These are phyloP conservation scores for Plasmopara viticola DNA, from an alignment of 352 stramenopile species.

Conservation along the genomic window DNA sequence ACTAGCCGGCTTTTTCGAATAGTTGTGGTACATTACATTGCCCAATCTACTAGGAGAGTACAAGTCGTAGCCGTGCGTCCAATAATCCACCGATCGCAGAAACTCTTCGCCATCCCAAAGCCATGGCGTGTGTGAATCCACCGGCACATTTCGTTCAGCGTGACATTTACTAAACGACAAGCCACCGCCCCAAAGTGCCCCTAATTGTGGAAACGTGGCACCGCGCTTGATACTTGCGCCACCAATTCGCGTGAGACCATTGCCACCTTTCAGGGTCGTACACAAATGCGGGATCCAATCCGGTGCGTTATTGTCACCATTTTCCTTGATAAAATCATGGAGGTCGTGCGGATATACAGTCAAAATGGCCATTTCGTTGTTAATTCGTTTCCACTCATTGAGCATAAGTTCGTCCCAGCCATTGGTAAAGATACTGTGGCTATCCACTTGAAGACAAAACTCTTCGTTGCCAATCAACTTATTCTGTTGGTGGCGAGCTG, in stretches of 20 bases:
- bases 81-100: constrained; percentile 43
- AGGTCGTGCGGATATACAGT: constrained; percentile 79
- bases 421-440: constrained; percentile 82
- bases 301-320: constrained; percentile 61
- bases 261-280: constrained; percentile 53
- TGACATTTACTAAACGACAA: constrained; percentile 78
- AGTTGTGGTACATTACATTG: constrained; percentile 62
- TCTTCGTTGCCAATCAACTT: constrained; percentile 60
- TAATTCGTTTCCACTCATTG: constrained; percentile 51
- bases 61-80: constrained; percentile 59
- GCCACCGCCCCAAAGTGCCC: constrained; percentile 57
- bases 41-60: constrained; percentile 44
- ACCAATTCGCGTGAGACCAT: constrained; percentile 52
- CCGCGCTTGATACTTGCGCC: constrained; percentile 67
- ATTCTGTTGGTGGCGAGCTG: constrained; percentile 68
- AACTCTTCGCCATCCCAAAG: constrained; percentile 63
- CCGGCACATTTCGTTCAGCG: constrained; percentile 50
- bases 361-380: constrained; percentile 78
- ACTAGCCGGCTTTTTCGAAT: constrained; percentile 45
- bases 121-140: constrained; percentile 67
- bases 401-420: constrained; percentile 64
- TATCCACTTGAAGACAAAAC: constrained; percentile 79
- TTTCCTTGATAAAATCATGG: constrained; percentile 67
- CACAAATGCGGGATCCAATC: constrained; percentile 64
- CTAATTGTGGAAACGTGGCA: constrained; percentile 58